Base-by-base conservation (phyloP, 2,329 filamentous ascomycete species). In the Harringtonia lauricola region DNA sequence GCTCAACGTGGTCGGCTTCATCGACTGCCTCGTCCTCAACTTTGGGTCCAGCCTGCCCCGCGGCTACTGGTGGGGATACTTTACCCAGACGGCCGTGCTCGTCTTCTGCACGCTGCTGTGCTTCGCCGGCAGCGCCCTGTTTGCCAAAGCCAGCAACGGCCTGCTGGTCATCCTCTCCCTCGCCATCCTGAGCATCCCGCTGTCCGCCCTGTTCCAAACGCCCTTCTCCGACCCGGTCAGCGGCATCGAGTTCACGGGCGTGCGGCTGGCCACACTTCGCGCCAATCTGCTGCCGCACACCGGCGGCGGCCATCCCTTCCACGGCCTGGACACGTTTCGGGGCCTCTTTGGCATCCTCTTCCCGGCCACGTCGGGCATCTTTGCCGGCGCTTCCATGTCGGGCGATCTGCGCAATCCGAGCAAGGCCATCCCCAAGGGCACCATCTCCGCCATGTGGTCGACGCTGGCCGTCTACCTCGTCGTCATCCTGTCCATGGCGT, bases 261-360 rank as follows among this genome's bases (percentile, higher is more conserved):
- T 83, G n/a, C 84, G 78, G 44, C 54, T 81, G 41, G 63, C 73
- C 15, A 94, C 87, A 0, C 68, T 94, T 34, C 65, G 71, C 39
- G 73, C 73, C n/a, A 94, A 94, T 55, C 66, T 94, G 21, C 70
- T 81, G 46, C 87, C 87, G 45, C 80, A 81, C 33, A 72, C 76
- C 3, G 72, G 72, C 19, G 39, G 45, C 39, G 79, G 78, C 19
- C 77, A 73, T 46, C 71, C 79, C 40, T 73, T 80, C 45, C 66
- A 67, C 30, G 80, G 77, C 8, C 65, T 76, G 35, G 78, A 81
- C 49, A 89, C 72, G 14, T 94, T 88, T 52, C 82, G 88, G 48
- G 79, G 86, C 51, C 66, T 94, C 9, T 94, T 94, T 63, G 88
- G 86, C 3, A 87, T 94, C 49, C 64, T 94, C 2, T 94, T 92